These are phyloP conservation scores for Beta lomatogona DNA, from an alignment of 179 eudicot species.

Conservation along the genomic window DNA sequence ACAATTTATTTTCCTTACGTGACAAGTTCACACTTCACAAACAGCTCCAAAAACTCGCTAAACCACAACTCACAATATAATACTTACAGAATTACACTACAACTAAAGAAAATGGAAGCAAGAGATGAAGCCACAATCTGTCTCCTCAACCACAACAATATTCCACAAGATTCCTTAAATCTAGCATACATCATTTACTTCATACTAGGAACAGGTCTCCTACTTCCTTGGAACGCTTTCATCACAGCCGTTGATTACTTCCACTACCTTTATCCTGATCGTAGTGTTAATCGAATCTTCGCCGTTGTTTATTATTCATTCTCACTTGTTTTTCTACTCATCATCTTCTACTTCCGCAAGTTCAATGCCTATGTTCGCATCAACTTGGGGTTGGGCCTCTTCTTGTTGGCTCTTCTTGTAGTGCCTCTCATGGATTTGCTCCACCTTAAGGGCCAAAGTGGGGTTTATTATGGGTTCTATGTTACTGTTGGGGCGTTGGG, in stretches of 20 bases:
- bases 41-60: too few relatives aligned
- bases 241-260: constrained; percentile 84
- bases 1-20: too few relatives aligned
- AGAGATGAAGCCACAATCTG: too few relatives aligned
- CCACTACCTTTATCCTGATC: constrained; percentile 68
- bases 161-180: too few relatives aligned
- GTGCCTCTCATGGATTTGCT: constrained; percentile 72
- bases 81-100: too few relatives aligned
- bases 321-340: constrained; percentile 47
- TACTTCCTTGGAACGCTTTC: constrained; percentile 86
- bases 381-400: constrained; percentile 61
- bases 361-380: constrained; percentile 48
- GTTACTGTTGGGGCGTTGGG: constrained; percentile 63
- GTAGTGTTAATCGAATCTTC: constrained; percentile 70
- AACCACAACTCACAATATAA: too few relatives aligned
- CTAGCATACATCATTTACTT: constrained; percentile 61
- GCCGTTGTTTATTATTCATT: constrained; percentile 44
- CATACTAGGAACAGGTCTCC: constrained; percentile 58
- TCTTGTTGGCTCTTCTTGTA: constrained; percentile 47
- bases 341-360: constrained; percentile 48
- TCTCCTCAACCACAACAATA: too few relatives aligned
- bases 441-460: constrained; percentile 54
- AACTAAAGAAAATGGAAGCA: too few relatives aligned
- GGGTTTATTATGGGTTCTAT: constrained; percentile 57
- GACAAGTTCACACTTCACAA: too few relatives aligned